phyloP scores from a whole-genome alignment of 495 filamentous ascomycete genomes.

The Neohortaea acidophila region DNA sequence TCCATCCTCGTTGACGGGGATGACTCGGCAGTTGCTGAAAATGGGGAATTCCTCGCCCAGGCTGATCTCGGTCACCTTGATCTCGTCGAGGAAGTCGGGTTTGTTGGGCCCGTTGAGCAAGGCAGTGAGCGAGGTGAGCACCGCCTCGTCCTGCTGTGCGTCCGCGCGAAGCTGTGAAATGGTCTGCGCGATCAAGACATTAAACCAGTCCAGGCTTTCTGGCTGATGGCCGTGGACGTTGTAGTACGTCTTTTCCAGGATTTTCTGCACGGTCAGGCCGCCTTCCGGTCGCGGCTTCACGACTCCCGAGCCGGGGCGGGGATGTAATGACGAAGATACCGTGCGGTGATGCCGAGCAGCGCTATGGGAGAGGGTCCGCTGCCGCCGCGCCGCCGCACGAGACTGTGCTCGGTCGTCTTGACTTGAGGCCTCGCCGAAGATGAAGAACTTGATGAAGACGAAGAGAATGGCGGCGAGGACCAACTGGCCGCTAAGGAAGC shows the following conservation, averaged over 20 bases:
- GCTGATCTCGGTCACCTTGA: constrained; percentile 80
- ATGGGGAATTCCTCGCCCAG: constrained; percentile 96
- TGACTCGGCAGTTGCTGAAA: constrained; percentile 93
- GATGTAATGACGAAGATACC: constrained; percentile 31
- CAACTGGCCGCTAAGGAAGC: constrained; percentile 83
- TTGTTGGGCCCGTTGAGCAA: constrained; percentile 72
- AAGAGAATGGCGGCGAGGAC: constrained; percentile 79
- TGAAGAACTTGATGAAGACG: constrained; percentile 98
- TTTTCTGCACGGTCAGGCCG: constrained; percentile 64
- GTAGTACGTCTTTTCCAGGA: constrained; percentile 94
- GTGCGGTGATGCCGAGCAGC: constrained; percentile 38
- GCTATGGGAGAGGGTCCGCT: constrained; percentile 47
- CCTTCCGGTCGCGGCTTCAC: constrained; percentile 28
- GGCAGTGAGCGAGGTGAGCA: constrained; percentile 81
- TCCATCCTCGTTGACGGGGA: constrained; percentile 53
- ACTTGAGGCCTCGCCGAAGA: constrained; percentile 85
- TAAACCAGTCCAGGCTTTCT: constrained; percentile 99
- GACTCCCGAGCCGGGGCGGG: constrained; percentile 44
- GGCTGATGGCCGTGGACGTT: constrained; percentile 91
- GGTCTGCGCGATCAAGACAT: constrained; percentile 90
- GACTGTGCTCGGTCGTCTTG: constrained; percentile 54
- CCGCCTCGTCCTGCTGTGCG: constrained; percentile 76
- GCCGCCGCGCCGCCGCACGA: constrained; percentile 52
- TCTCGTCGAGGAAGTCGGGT: constrained; percentile 83
- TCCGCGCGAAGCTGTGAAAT: constrained; percentile 90